Conservation (phyloP, 169 alveolate species). For the Eimeria tenella region DNA sequence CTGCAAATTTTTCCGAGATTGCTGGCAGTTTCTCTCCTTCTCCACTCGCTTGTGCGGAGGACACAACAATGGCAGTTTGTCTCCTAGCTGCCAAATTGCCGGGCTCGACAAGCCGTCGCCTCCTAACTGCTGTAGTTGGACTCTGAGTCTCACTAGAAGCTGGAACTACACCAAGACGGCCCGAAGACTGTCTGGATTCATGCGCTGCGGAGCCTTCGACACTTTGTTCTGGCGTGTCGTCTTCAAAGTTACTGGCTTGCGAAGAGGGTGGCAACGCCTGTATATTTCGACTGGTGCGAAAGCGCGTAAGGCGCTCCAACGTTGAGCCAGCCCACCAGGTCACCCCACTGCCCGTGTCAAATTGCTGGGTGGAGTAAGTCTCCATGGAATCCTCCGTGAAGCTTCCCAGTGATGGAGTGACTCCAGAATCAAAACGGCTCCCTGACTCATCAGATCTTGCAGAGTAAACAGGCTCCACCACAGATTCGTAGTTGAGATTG, state of each 20-base stretch:
- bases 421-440: background rate
- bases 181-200: conserved; percentile 2
- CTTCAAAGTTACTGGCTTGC: conserved; percentile 9
- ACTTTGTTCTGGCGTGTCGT: background rate
- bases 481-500: background rate
- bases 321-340: background rate
- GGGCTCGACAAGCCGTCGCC: conserved; percentile 16
- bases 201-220: background rate
- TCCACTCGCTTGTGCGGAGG: background rate
- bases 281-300: background rate
- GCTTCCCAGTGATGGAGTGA: conserved; percentile 16
- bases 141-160: background rate
- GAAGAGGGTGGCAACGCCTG: conserved; percentile 63
- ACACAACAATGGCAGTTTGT: background rate
- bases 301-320: conserved; percentile 16
- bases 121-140: background rate
- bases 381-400: background rate
- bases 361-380: background rate
- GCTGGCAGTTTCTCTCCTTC: background rate
- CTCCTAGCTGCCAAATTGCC: conserved; percentile 12
- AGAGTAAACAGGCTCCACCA: conserved; percentile 38
- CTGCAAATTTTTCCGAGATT: background rate
- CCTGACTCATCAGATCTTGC: conserved; percentile 57
- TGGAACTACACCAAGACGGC: background rate
- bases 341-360: background rate